phyloP scores from a whole-genome alignment of 257 asterid species.

The Oldenlandia corymbosa region DNA sequence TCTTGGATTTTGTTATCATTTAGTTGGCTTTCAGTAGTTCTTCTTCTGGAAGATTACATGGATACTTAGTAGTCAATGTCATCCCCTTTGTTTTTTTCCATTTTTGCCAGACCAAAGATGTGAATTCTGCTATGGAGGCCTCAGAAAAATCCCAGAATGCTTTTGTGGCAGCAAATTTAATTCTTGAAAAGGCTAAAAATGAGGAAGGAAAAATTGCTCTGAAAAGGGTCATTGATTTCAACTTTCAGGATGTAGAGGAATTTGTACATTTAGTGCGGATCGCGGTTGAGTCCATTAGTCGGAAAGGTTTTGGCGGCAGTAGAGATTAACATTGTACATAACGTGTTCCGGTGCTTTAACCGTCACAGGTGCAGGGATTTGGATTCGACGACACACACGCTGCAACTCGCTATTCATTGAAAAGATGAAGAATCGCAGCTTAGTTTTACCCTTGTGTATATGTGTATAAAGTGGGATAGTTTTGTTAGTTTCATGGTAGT shows the following conservation, averaged over 20 bases:
- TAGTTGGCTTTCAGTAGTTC: neutral
- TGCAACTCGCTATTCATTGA: slow-evolving; percentile 29
- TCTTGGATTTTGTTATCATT: neutral
- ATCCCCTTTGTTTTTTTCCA: slow-evolving; percentile 10
- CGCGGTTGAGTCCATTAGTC: slow-evolving; percentile 58
- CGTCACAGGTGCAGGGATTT: slow-evolving; percentile 23
- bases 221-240: slow-evolving; percentile 65
- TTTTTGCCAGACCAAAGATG: slow-evolving; percentile 59
- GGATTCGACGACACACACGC: slow-evolving; percentile 23
- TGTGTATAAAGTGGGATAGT: slow-evolving; percentile 55
- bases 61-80: slow-evolving; percentile 13
- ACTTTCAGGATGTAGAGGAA: slow-evolving; percentile 73
- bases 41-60: neutral
- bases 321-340: slow-evolving; percentile 49
- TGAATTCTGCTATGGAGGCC: slow-evolving; percentile 85
- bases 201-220: slow-evolving; percentile 53
- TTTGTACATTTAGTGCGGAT: slow-evolving; percentile 49
- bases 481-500: slow-evolving; percentile 36
- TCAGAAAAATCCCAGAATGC: slow-evolving; percentile 54
- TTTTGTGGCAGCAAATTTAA: slow-evolving; percentile 54
- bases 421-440: slow-evolving; percentile 29
- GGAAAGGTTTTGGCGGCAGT: slow-evolving; percentile 37
- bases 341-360: slow-evolving; percentile 22
- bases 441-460: slow-evolving; percentile 48
- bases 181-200: slow-evolving; percentile 43